Percentiles rank a stretch among this genome's conserved stretches.
These are phyloP conservation scores for Blepharisma stoltei DNA, from an alignment of 73 alveolate species.

Conservation along the genomic window DNA sequence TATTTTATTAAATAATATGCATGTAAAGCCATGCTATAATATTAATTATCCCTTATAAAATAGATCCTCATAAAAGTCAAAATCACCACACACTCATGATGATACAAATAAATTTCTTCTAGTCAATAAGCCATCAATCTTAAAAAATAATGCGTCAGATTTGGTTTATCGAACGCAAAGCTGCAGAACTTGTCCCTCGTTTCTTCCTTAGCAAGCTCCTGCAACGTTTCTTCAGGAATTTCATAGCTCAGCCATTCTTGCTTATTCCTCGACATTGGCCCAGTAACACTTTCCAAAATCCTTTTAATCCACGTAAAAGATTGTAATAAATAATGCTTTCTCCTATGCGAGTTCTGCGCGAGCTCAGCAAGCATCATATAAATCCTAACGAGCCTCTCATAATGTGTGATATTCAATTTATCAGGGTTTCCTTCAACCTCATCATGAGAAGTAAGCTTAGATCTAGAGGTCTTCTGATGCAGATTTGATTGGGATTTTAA, in stretches of 20 bases:
- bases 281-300: constrained; percentile 63
- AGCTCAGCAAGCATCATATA: constrained; percentile 93
- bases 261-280: constrained; percentile 73
- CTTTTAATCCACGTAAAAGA: constrained; percentile 81
- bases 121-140: constrained; percentile 62
- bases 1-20: constrained; percentile 51
- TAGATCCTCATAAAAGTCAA: constrained; percentile 65
- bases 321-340: constrained; percentile 83
- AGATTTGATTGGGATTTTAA: constrained; percentile 71
- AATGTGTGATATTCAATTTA: constrained; percentile 90
- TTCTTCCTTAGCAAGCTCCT: constrained; percentile 62
- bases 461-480: constrained; percentile 61
- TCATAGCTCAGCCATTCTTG: constrained; percentile 76
- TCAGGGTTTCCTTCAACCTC: constrained; percentile 97
- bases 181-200: constrained; percentile 74
- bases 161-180: constrained; percentile 84
- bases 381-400: constrained; percentile 92
- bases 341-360: constrained; percentile 77
- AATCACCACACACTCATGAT: constrained; percentile 66
- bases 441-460: constrained; percentile 85
- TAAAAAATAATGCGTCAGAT: constrained; percentile 69
- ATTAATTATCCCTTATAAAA: constrained; percentile 48
- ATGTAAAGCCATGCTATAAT: constrained; percentile 48
- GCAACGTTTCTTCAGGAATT: constrained; percentile 69
- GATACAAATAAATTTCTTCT: constrained; percentile 69